Evolutionary conservation across 371 early-diverging fungal species (phyloP).

Genomic region (Sporodiniella umbellata): DNA sequence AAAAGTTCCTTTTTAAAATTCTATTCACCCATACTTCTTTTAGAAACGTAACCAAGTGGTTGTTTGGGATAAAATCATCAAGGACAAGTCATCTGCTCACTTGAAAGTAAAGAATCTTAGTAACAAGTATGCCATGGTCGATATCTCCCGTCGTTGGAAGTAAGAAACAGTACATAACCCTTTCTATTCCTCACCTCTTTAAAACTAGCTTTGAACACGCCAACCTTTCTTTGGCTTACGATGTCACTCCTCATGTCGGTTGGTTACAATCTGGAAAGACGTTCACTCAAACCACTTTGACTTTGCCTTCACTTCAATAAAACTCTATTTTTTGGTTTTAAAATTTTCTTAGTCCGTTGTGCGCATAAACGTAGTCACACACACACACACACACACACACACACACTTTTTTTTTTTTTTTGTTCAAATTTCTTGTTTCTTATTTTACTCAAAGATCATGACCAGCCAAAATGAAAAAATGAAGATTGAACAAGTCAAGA

Average conservation of each 20-base stretch:
- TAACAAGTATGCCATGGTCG: conserved; percentile 75
- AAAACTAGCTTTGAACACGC: conserved; percentile 47
- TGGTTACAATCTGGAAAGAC: conserved; percentile 57
- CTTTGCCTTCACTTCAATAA: conserved; percentile 10
- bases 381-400: no score
- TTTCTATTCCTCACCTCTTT: background rate
- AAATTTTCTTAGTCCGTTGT: no score
- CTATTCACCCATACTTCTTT: background rate
- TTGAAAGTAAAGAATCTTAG: conserved; percentile 55
- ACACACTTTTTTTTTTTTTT: background rate
- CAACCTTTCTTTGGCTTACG: conserved; percentile 82
- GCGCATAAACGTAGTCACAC: background rate
- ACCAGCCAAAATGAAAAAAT: conserved; percentile 37
- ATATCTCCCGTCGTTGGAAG: conserved; percentile 66
- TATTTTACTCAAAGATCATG: background rate
- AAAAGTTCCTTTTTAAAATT: conserved; percentile 2
- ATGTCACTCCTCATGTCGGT: conserved; percentile 88
- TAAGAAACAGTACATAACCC: no score
- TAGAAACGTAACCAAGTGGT: conserved; percentile 75
- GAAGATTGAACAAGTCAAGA: conserved; percentile 83
- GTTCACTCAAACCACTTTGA: conserved; percentile 5
- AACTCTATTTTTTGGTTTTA: no score
- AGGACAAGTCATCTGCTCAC: conserved; percentile 63
- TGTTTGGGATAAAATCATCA: conserved; percentile 91
- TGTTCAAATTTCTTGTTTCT: background rate